Percentiles rank a stretch among this genome's conserved stretches.
phyloP scores from a whole-genome alignment of 495 filamentous ascomycete species.

The Corynascus novoguineensis region DNA sequence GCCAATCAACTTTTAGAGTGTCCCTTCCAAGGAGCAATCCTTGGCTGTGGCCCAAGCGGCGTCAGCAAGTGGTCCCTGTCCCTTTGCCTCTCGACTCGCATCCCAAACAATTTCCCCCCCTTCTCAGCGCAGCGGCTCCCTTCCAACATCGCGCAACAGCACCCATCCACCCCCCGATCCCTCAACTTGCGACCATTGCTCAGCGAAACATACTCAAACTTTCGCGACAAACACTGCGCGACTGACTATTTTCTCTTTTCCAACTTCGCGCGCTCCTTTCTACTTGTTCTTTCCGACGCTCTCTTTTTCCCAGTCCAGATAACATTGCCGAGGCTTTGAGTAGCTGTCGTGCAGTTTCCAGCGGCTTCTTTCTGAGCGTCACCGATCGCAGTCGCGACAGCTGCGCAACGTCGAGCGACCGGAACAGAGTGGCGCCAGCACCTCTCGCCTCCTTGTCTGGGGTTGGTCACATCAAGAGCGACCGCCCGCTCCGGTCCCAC shows the following conservation, averaged over 20 bases:
- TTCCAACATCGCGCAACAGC: slow-evolving; percentile 34
- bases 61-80: slow-evolving; percentile 23
- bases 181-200: slow-evolving; percentile 25
- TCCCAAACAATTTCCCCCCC: slow-evolving; percentile 29
- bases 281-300: background rate
- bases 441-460: slow-evolving; percentile 20
- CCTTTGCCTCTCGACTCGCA: slow-evolving; percentile 26
- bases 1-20: slow-evolving; percentile 18
- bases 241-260: slow-evolving; percentile 15
- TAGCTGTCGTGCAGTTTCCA: slow-evolving; percentile 34
- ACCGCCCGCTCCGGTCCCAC: background rate
- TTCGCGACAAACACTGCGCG: slow-evolving; percentile 23
- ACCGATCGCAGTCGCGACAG: slow-evolving; percentile 12
- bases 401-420: background rate
- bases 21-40: slow-evolving; percentile 19
- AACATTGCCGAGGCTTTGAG: slow-evolving; percentile 32
- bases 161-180: slow-evolving; percentile 24
- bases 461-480: slow-evolving; percentile 27
- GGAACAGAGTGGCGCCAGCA: slow-evolving; percentile 22
- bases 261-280: slow-evolving; percentile 21
- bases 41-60: slow-evolving; percentile 20
- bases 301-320: slow-evolving; percentile 15
- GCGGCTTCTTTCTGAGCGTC: slow-evolving; percentile 2
- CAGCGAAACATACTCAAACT: slow-evolving; percentile 22
- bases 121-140: slow-evolving; percentile 22